A percentile compares a stretch with the other conserved stretches of the same genome.
phyloP scores from a whole-genome alignment of 1,139 yeast genomes.

The Pichia sp. region DNA sequence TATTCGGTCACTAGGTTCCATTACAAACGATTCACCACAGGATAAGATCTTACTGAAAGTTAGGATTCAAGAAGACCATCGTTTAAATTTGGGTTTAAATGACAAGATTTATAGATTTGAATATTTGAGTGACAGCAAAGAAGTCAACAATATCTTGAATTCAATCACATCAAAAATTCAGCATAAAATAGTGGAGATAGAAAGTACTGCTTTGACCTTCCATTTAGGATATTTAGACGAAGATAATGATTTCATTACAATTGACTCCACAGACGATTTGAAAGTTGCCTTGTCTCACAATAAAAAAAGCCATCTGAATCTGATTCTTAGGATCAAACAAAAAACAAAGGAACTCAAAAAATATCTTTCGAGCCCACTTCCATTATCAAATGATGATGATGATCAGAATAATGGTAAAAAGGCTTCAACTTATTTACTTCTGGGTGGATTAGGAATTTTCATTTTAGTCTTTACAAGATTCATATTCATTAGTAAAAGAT shows the following conservation, averaged over 20 bases:
- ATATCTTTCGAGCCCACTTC: not conserved
- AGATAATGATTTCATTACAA: constrained; percentile 32
- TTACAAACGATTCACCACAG: not conserved
- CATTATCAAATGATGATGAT: not conserved
- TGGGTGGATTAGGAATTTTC: constrained; percentile 10
- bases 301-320: constrained; percentile 6
- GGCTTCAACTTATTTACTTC: not conserved
- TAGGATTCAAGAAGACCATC: constrained; percentile 24
- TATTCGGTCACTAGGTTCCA: not conserved
- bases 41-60: constrained; percentile 12
- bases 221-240: constrained; percentile 35
- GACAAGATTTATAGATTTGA: constrained; percentile 28
- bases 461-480: constrained; percentile 1
- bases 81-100: constrained; percentile 18
- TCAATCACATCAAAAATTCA: not conserved
- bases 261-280: constrained; percentile 33
- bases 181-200: constrained; percentile 6
- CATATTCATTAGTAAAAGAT: not conserved
- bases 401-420: not conserved
- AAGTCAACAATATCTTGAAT: not conserved
- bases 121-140: not conserved
- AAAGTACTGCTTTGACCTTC: constrained; percentile 15
- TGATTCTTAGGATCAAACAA: constrained; percentile 18
- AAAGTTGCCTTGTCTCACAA: constrained; percentile 27
- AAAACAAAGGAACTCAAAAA: not conserved